phyloP scores from a whole-genome alignment of 352 stramenopile genomes.

The Globisporangium nunn region DNA sequence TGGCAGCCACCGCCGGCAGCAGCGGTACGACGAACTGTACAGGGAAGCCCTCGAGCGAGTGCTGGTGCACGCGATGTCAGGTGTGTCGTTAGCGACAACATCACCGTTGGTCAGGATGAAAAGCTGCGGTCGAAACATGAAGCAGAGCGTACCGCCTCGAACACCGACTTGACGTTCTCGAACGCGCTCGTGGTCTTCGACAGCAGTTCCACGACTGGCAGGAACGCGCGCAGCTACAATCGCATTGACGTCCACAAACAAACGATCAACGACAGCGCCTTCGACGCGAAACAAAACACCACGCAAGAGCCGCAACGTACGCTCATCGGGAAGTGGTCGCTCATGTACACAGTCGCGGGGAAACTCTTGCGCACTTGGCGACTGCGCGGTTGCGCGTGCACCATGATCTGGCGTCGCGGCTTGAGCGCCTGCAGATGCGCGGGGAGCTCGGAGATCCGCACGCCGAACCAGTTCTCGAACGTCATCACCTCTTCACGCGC shows the following conservation, averaged over 20 bases:
- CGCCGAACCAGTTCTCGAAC: conserved; percentile 60
- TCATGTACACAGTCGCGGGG: conserved; percentile 49
- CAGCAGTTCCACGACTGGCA: conserved; percentile 59
- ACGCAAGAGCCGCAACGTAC: conserved; percentile 15
- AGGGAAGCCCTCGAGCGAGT: conserved; percentile 44
- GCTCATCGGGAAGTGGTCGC: conserved; percentile 47
- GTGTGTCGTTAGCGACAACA: not conserved
- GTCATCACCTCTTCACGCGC: conserved; percentile 34
- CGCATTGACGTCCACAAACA: not conserved
- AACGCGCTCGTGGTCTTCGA: conserved; percentile 62
- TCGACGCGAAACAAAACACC: not conserved
- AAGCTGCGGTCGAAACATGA: not conserved
- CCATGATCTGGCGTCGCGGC: conserved; percentile 43
- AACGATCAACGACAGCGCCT: not conserved
- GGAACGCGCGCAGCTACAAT: conserved; percentile 42
- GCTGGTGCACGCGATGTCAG: conserved; percentile 11
- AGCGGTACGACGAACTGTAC: conserved; percentile 68
- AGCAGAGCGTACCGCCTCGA: conserved; percentile 32
- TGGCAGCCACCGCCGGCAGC: conserved; percentile 52
- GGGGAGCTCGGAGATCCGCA: conserved; percentile 33
- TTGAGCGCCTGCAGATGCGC: conserved; percentile 19
- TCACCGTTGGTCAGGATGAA: too few relatives aligned
- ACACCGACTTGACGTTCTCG: conserved; percentile 55
- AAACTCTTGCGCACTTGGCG: conserved; percentile 48
- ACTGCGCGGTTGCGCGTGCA: conserved; percentile 37